Conservation (phyloP, 2,329 filamentous ascomycete genomes). For the Purpureocillium takamizusanense region DNA sequence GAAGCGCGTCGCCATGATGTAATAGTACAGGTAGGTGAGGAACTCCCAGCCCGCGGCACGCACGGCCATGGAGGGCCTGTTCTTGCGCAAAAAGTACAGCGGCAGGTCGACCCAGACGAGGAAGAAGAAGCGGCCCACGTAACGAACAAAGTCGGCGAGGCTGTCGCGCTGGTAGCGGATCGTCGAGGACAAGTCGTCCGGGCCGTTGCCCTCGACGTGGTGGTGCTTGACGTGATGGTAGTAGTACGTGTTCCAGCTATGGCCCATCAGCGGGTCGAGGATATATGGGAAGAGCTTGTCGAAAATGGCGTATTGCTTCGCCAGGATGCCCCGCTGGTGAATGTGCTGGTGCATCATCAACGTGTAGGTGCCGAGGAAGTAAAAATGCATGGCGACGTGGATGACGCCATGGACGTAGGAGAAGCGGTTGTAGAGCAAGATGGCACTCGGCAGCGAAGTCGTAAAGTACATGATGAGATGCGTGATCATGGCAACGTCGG, state of each 20-base stretch:
- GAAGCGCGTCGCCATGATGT: slow-evolving; percentile 34
- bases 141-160: slow-evolving; percentile 56
- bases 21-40: slow-evolving; percentile 42
- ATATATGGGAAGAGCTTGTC: slow-evolving; percentile 65
- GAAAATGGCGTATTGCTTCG: slow-evolving; percentile 42
- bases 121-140: slow-evolving; percentile 65
- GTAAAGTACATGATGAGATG: slow-evolving; percentile 64
- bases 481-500: slow-evolving; percentile 71
- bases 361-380: slow-evolving; percentile 66
- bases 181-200: slow-evolving; percentile 66
- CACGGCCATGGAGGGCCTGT: slow-evolving; percentile 43
- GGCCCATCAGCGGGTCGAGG: slow-evolving; percentile 67
- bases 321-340: slow-evolving; percentile 62
- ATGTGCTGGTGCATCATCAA: slow-evolving; percentile 82
- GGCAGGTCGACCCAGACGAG: slow-evolving; percentile 69
- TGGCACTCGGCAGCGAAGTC: slow-evolving; percentile 61
- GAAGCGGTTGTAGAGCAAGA: slow-evolving; percentile 57
- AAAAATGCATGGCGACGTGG: slow-evolving; percentile 57
- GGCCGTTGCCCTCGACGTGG: slow-evolving; percentile 73
- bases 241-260: slow-evolving; percentile 79
- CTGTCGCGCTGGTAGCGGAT: slow-evolving; percentile 68
- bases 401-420: slow-evolving; percentile 57
- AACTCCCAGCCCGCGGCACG: slow-evolving; percentile 55
- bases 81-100: slow-evolving; percentile 59
- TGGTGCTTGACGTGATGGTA: slow-evolving; percentile 85